phyloP scores from a whole-genome alignment of 768 basidiomycete genomes.

The Tulasnella sp. region DNA sequence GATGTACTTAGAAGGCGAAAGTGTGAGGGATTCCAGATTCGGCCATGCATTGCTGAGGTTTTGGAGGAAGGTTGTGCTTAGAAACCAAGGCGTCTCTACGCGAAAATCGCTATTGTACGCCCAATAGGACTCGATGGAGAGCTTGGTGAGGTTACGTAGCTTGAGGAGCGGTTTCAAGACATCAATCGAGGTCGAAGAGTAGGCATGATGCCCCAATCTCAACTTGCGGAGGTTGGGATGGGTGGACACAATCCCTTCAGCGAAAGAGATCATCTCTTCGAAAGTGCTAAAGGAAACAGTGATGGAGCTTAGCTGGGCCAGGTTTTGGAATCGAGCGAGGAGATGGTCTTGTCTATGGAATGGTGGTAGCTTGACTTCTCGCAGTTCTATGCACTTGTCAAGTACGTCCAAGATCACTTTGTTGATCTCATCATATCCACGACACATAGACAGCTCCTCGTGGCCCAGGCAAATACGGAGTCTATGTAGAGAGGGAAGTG shows the following conservation, averaged over 20 bases:
- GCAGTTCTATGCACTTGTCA: neutral
- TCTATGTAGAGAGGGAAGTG: neutral
- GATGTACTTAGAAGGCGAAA: neutral
- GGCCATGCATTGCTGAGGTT: neutral
- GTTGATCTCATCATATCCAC: neutral
- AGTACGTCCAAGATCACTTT: neutral
- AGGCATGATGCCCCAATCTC: neutral
- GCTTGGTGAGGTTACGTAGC: neutral
- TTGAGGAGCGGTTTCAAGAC: neutral
- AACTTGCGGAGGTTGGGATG: neutral
- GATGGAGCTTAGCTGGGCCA: neutral
- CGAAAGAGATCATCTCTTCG: neutral
- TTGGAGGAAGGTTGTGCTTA: neutral
- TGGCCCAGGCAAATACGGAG: neutral
- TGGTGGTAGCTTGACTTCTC: neutral
- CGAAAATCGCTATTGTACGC: neutral
- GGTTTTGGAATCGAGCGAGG: neutral
- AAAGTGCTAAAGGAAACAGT: neutral
- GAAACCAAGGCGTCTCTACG: neutral
- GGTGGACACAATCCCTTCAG: neutral
- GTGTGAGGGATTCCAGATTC: neutral
- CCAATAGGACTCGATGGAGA: neutral
- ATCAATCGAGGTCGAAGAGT: neutral
- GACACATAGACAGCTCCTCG: neutral
- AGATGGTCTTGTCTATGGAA: neutral